phyloP scores from a whole-genome alignment of 73 alveolate genomes.

The Paramecium caudatum region DNA sequence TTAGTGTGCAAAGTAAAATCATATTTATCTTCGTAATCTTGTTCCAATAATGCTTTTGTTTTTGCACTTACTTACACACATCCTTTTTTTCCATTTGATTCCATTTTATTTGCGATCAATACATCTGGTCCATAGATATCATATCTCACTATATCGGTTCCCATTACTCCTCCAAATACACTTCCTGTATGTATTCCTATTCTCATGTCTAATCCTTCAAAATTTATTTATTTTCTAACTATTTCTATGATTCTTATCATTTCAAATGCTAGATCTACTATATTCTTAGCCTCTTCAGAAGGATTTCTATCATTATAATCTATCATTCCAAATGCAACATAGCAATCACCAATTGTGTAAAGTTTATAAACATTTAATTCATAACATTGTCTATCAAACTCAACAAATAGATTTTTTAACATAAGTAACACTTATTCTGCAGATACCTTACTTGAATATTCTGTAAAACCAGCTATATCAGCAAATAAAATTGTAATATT shows the following conservation, averaged over 20 bases:
- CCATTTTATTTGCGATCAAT: constrained; percentile 74
- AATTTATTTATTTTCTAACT: constrained; percentile 57
- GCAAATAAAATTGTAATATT: constrained; percentile 72
- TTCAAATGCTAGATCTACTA: constrained; percentile 68
- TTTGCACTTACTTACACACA: constrained; percentile 56
- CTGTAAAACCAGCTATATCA: constrained; percentile 78
- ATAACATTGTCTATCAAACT: constrained; percentile 75
- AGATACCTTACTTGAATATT: constrained; percentile 61
- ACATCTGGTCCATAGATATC: constrained; percentile 74
- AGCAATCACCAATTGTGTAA: constrained; percentile 78
- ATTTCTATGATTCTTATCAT: constrained; percentile 68
- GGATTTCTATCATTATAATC: constrained; percentile 75
- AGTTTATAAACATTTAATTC: constrained; percentile 74
- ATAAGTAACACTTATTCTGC: constrained; percentile 73
- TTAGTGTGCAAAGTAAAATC: constrained; percentile 39
- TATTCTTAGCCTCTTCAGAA: constrained; percentile 70
- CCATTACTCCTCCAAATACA: constrained; percentile 73
- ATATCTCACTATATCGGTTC: constrained; percentile 75
- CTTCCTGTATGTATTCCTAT: constrained; percentile 75
- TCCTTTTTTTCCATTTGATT: constrained; percentile 67
- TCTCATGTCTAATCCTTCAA: constrained; percentile 74
- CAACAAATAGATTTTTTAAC: constrained; percentile 71
- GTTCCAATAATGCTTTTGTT: constrained; percentile 28
- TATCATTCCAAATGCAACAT: constrained; percentile 72
- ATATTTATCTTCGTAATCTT: constrained; percentile 50